These are phyloP conservation scores for Xerocomus brunneocitrinus DNA, from an alignment of 768 basidiomycete genomes.

Conservation along the genomic window DNA sequence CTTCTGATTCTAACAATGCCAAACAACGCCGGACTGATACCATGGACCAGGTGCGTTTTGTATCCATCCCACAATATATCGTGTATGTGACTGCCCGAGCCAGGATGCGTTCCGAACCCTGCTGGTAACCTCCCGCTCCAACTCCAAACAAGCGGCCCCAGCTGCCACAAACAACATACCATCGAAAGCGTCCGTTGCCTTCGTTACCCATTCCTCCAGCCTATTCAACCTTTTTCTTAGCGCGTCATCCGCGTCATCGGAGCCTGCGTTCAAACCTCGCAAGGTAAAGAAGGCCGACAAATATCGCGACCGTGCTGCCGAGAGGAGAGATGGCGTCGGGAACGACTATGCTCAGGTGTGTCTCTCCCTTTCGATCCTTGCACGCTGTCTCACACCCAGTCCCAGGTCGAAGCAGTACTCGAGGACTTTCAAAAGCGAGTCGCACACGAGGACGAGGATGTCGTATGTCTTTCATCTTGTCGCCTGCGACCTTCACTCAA, in stretches of 20 bases:
- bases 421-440: conserved; percentile 75
- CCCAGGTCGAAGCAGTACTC: conserved; percentile 71
- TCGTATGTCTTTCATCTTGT: conserved; percentile 38
- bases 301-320: conserved; percentile 75
- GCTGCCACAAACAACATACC: not conserved
- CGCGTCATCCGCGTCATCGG: conserved; percentile 45
- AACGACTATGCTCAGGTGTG: conserved; percentile 72
- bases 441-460: conserved; percentile 53
- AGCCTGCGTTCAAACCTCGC: conserved; percentile 76
- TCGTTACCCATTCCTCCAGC: not conserved
- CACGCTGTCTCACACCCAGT: not conserved
- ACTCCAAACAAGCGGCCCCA: conserved; percentile 4
- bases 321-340: conserved; percentile 60
- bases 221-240: conserved; percentile 23
- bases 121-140: conserved; percentile 33
- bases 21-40: conserved; percentile 22
- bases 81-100: not conserved
- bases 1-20: conserved; percentile 25
- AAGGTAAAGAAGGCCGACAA: conserved; percentile 63
- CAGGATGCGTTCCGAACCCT: conserved; percentile 61
- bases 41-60: conserved; percentile 28
- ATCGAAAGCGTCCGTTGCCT: conserved; percentile 17
- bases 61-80: not conserved
- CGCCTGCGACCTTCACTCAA: not conserved
- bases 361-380: not conserved